A percentile compares a stretch with the other conserved stretches of the same genome.
Evolutionary conservation across 2,329 filamentous ascomycete species (phyloP).

Genomic region (Diaporthe ilicicola): DNA sequence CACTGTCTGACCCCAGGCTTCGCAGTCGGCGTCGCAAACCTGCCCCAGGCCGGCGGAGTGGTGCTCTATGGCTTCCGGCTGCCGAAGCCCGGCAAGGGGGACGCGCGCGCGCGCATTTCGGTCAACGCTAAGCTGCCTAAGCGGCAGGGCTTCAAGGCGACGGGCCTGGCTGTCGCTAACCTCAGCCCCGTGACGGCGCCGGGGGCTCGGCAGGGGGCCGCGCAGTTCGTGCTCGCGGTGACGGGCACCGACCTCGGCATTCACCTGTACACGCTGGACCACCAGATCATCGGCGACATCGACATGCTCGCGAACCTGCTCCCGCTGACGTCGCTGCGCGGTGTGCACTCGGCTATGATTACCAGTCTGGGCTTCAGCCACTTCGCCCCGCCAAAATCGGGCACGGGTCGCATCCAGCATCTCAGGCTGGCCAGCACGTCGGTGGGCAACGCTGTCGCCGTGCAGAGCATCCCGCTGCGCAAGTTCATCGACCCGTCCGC

Average conservation of each 20-base stretch:
- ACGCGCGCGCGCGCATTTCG: constrained; percentile 56
- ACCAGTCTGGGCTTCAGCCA: constrained; percentile 67
- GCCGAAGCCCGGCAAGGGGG: constrained; percentile 46
- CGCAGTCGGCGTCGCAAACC: constrained; percentile 65
- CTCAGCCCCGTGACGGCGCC: constrained; percentile 66
- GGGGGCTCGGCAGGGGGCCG: constrained; percentile 62
- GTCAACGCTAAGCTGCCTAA: constrained; percentile 67
- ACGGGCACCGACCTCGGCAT: constrained; percentile 83
- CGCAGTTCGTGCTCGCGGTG: constrained; percentile 83
- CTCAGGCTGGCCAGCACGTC: constrained; percentile 84
- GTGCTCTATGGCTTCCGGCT: constrained; percentile 66
- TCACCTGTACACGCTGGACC: constrained; percentile 79
- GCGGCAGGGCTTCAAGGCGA: constrained; percentile 68
- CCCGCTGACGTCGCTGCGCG: constrained; percentile 60
- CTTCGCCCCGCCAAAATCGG: constrained; percentile 62
- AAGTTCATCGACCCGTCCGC: constrained; percentile 48
- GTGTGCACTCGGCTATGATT: constrained; percentile 65
- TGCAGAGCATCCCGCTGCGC: constrained; percentile 79
- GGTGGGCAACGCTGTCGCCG: constrained; percentile 79
- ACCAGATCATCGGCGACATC: constrained; percentile 56
- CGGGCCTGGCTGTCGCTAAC: constrained; percentile 79
- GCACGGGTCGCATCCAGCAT: constrained; percentile 61
- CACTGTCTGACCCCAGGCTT: constrained; percentile 68
- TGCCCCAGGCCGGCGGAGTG: constrained; percentile 66
- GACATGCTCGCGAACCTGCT: constrained; percentile 62